Base-by-base conservation (phyloP, 2,329 filamentous ascomycete species). In the Lachnellula cervina region DNA sequence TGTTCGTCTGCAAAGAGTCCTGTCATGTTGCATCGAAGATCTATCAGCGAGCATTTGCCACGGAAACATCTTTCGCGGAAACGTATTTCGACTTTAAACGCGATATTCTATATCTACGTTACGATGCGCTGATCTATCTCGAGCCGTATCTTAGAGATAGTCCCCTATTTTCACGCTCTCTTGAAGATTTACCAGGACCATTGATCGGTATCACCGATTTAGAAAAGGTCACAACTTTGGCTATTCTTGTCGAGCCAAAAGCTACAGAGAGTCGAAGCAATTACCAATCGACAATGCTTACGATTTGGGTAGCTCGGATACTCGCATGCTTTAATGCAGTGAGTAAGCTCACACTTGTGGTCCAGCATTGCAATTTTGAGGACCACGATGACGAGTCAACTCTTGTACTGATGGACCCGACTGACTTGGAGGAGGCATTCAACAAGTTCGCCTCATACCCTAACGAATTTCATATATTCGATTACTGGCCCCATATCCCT, bases 281-380 rank as follows among this genome's bases (percentile, higher is more conserved):
- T 16, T 4, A n/a, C 5, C 5, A 1, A 0, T 38, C 2, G n/a
- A 17, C 0, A 5, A 2, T 11, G 2, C 2, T 32, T 1, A 32
- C 28, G 28, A 2, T 11, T 2, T 40, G 2, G 16, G 37, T 40
- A 40, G 37, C 37, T 40, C 5, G 6, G 0, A 17, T 40, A 40
- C 37, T 40, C 14, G 1, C 5, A 3, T 16, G 2, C 16, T 40
- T 17, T 40, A 4, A 3, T 17, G 37, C 14, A 9, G n/a, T 40
- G 14, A 9, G 8, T 7, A 40, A 16, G 14, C 37, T 40, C 8
- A 40, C 37, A 16, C 5, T 40, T 40, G 16, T 40, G n/a, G 37
- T 40, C 8, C 2, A 9, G 1, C 37, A 40, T 40, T 40, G 7
- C 7, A 40, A 16, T 7, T 16, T 16, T 17, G 16, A 17, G 14